These are phyloP conservation scores for Phyllosticta ampelicida DNA, from an alignment of 2,329 filamentous ascomycete species.

Conservation along the genomic window DNA sequence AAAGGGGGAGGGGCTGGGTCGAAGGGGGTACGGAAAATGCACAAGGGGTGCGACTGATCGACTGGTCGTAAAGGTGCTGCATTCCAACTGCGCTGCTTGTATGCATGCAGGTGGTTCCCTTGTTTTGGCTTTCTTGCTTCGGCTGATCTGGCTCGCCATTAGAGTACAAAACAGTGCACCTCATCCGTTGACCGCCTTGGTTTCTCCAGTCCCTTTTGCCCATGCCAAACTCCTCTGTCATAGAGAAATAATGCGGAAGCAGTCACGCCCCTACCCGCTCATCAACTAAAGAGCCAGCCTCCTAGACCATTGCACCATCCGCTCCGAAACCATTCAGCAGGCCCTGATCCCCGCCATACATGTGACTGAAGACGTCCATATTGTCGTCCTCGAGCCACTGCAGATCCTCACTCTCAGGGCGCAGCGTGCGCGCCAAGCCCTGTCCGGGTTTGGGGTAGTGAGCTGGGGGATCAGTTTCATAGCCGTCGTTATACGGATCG, in stretches of 20 bases:
- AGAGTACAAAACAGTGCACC: background rate
- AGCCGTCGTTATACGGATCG: slow-evolving; percentile 33
- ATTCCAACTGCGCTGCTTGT: background rate
- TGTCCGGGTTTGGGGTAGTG: slow-evolving; percentile 54
- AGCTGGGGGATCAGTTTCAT: slow-evolving; percentile 41
- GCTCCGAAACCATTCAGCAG: slow-evolving; percentile 12
- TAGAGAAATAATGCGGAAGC: background rate
- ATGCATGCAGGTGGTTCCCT: background rate
- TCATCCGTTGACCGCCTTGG: background rate
- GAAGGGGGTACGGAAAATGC: background rate
- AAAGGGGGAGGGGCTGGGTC: background rate
- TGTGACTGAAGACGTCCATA: slow-evolving; percentile 47
- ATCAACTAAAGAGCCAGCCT: background rate
- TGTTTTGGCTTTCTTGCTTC: background rate
- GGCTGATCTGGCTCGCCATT: background rate
- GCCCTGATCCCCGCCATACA: slow-evolving; percentile 4
- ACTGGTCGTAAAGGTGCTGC: background rate
- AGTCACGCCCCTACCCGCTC: background rate
- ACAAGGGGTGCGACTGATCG: background rate
- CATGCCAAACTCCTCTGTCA: background rate
- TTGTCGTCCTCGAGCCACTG: slow-evolving; percentile 53
- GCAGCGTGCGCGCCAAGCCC: slow-evolving; percentile 42
- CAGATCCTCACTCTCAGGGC: slow-evolving; percentile 47
- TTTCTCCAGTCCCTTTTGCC: background rate
- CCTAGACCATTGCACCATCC: slow-evolving; percentile 6